phyloP scores from a whole-genome alignment of 2,329 filamentous ascomycete genomes.

The Sarocladiaceae sp. region DNA sequence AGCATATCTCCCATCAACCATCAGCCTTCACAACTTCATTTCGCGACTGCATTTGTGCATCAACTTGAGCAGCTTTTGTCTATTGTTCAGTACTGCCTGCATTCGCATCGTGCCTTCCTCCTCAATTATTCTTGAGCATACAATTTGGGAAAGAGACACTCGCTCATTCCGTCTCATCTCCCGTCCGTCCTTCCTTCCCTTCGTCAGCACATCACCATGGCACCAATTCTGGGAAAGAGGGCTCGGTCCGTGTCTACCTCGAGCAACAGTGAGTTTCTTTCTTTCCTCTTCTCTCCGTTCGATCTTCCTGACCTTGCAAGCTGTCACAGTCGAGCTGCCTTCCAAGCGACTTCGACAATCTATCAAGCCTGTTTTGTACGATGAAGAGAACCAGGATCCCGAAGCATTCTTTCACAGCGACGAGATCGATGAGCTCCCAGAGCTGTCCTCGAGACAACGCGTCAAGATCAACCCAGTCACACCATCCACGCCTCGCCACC shows the following conservation, averaged over 20 bases:
- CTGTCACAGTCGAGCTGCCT: constrained; percentile 27
- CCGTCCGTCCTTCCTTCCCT: constrained; percentile 1
- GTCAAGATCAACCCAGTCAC: constrained; percentile 51
- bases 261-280: background rate
- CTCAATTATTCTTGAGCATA: background rate
- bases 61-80: background rate
- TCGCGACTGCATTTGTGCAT: constrained; percentile 7
- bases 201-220: constrained; percentile 4
- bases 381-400: constrained; percentile 64
- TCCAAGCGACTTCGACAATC: constrained; percentile 42
- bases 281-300: background rate
- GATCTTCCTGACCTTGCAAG: constrained; percentile 5
- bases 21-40: background rate
- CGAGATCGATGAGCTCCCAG: constrained; percentile 31
- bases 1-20: background rate
- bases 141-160: constrained; percentile 16
- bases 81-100: background rate
- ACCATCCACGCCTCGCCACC: constrained; percentile 71
- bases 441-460: constrained; percentile 26
- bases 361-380: constrained; percentile 40
- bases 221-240: constrained; percentile 28
- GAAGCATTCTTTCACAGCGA: constrained; percentile 35
- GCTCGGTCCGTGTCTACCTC: constrained; percentile 15
- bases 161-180: background rate
- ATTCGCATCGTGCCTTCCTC: constrained; percentile 1